These are phyloP conservation scores for Suillus luteus DNA, from an alignment of 768 basidiomycete genomes.

Conservation along the genomic window DNA sequence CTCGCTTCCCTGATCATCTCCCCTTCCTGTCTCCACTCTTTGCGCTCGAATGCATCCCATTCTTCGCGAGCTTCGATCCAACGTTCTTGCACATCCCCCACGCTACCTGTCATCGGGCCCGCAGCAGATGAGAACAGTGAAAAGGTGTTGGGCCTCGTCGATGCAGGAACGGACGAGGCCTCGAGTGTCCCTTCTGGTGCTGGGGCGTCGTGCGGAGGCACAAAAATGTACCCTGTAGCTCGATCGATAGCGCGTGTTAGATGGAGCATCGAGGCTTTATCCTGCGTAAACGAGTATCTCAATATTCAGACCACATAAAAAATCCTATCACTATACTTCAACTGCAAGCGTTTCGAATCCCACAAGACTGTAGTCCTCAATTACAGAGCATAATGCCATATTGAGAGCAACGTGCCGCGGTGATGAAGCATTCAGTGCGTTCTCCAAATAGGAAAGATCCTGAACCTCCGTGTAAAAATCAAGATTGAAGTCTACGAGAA, in stretches of 20 bases:
- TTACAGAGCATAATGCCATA: conserved; percentile 86
- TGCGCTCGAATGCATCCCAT: conserved; percentile 81
- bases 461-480: conserved; percentile 98
- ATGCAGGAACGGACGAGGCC: conserved; percentile 34
- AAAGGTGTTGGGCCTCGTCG: conserved; percentile 62
- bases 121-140: conserved; percentile 68
- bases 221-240: conserved; percentile 89
- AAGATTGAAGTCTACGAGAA: conserved; percentile 83
- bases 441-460: conserved; percentile 87
- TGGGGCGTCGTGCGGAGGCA: conserved; percentile 51
- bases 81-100: conserved; percentile 86
- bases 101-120: conserved; percentile 52
- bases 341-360: conserved; percentile 97
- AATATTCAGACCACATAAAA: neutral
- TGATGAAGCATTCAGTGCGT: conserved; percentile 62
- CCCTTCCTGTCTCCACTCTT: conserved; percentile 76
- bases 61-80: conserved; percentile 87
- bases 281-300: conserved; percentile 45
- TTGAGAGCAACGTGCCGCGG: conserved; percentile 80
- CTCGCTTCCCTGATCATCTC: conserved; percentile 39
- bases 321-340: conserved; percentile 57
- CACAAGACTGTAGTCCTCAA: conserved; percentile 91
- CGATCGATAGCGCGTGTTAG: conserved; percentile 84
- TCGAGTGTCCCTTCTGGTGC: conserved; percentile 35
- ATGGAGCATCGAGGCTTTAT: conserved; percentile 93